Percentiles rank a stretch among this genome's conserved stretches.
These are phyloP conservation scores for Cairneyella variabilis DNA, from an alignment of 495 filamentous ascomycete species.

Conservation along the genomic window DNA sequence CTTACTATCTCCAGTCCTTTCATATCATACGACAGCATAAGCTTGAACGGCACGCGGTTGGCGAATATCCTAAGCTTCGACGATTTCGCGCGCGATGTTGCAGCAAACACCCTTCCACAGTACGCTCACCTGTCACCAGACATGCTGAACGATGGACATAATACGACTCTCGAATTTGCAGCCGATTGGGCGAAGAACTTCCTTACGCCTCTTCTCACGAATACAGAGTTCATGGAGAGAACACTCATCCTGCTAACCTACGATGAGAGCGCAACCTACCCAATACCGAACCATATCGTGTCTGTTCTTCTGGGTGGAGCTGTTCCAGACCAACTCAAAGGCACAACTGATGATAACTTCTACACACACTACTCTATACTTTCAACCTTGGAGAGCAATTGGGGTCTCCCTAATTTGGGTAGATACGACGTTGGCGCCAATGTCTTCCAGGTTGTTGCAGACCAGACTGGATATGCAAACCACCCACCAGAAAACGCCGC, in stretches of 20 bases:
- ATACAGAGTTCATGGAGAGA: conserved; percentile 55
- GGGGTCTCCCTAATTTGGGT: conserved; percentile 61
- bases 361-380: conserved; percentile 71
- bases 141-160: conserved; percentile 70
- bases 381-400: conserved; percentile 62
- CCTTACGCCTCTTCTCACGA: conserved; percentile 52
- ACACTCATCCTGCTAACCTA: conserved; percentile 67
- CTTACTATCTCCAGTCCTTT: conserved; percentile 38
- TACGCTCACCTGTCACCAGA: conserved; percentile 67
- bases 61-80: conserved; percentile 57
- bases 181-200: conserved; percentile 56
- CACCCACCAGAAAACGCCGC: conserved; percentile 51
- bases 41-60: conserved; percentile 48
- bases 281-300: conserved; percentile 53
- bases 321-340: conserved; percentile 50
- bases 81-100: conserved; percentile 48
- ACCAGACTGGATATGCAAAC: conserved; percentile 55
- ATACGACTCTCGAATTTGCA: conserved; percentile 57
- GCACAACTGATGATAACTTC: conserved; percentile 60
- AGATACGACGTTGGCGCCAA: conserved; percentile 72
- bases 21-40: conserved; percentile 46
- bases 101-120: conserved; percentile 56
- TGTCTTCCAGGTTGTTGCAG: conserved; percentile 57
- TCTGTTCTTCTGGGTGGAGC: conserved; percentile 62
- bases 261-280: conserved; percentile 59